phyloP scores from a whole-genome alignment of 139 green algal species.

The Pseudopediastrum boryanum region DNA sequence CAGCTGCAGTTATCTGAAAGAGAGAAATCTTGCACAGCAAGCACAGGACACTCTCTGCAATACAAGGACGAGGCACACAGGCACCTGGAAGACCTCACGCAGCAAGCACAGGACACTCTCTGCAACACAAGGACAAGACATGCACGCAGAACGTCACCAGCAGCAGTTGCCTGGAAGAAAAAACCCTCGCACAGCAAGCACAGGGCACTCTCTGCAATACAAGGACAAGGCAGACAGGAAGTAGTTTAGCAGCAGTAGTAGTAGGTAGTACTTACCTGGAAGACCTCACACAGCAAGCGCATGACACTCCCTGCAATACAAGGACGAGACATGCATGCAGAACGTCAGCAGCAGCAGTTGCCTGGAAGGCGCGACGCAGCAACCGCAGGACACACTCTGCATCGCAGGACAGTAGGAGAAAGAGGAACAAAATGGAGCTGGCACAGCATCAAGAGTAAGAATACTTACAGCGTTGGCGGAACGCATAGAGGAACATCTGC shows the following conservation, averaged over 20 bases:
- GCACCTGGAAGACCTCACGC: not conserved
- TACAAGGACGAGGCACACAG: not conserved
- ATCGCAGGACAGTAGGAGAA: not conserved
- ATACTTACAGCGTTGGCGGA: too few species aligned
- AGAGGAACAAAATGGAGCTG: not conserved
- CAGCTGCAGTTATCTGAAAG: not conserved
- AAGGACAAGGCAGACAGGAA: not conserved
- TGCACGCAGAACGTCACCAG: not conserved
- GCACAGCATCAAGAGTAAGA: not conserved
- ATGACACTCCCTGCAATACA: not conserved
- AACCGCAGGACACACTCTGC: constrained; percentile 7
- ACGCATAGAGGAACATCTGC: too few species aligned
- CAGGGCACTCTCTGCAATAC: not conserved
- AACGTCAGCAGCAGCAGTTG: not conserved
- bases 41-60: not conserved
- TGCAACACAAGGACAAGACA: not conserved
- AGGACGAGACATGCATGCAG: not conserved
- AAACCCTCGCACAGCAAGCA: constrained; percentile 23
- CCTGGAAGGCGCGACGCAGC: not conserved
- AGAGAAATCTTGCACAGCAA: not conserved
- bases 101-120: constrained; percentile 5
- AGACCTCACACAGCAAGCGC: not conserved
- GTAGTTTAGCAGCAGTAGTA: not conserved
- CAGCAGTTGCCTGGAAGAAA: not conserved
- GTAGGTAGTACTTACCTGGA: not conserved